Conservation (phyloP, 371 early-diverging fungal genomes). For the Lichtheimia hyalospora region DNA sequence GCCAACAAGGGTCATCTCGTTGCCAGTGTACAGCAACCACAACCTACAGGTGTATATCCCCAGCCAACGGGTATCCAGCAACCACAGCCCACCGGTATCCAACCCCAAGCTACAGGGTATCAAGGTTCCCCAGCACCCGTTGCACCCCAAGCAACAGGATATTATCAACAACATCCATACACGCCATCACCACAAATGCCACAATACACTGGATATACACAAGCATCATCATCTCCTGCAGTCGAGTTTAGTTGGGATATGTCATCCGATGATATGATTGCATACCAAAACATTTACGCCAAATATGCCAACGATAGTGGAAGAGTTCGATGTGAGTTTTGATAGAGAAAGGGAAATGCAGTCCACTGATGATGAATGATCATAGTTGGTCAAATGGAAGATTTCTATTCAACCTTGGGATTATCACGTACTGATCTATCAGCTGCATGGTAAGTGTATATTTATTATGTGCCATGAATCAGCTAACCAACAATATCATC, state of each 20-base stretch:
- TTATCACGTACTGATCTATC: slow-evolving; percentile 59
- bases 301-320: slow-evolving; percentile 62
- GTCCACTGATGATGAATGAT: neutral
- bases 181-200: slow-evolving; percentile 10
- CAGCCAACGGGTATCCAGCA: slow-evolving; percentile 25
- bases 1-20: slow-evolving; percentile 32
- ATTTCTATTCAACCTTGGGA: slow-evolving; percentile 59
- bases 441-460: slow-evolving; percentile 52
- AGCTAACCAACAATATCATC: neutral
- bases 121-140: slow-evolving; percentile 22
- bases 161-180: slow-evolving; percentile 22
- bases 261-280: slow-evolving; percentile 65
- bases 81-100: slow-evolving; percentile 2
- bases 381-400: slow-evolving; percentile 62
- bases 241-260: slow-evolving; percentile 77
- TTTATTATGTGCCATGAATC: neutral
- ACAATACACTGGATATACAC: slow-evolving; percentile 18
- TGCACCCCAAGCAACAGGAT: slow-evolving; percentile 32
- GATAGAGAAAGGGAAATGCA: neutral
- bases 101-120: slow-evolving; percentile 29
- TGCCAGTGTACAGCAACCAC: slow-evolving; percentile 27
- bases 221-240: slow-evolving; percentile 25
- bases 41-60: slow-evolving; percentile 30
- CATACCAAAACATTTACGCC: slow-evolving; percentile 65
- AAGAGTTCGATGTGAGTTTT: slow-evolving; percentile 63